These are phyloP conservation scores for Calocybe cyanea DNA, from an alignment of 768 basidiomycete species.

Conservation along the genomic window DNA sequence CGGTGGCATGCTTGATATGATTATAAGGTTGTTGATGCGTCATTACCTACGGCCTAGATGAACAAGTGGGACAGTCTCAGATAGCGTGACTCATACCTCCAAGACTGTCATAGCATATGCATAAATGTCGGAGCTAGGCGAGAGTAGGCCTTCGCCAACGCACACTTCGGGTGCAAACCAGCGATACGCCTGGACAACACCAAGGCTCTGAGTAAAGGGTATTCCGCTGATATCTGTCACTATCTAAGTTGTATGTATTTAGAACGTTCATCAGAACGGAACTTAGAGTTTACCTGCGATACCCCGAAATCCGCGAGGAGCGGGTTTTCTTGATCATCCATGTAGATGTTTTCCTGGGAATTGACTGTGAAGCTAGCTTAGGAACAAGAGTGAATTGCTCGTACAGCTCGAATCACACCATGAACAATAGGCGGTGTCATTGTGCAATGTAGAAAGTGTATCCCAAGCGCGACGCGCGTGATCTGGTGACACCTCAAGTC, in stretches of 20 bases:
- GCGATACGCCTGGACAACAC: conserved; percentile 40
- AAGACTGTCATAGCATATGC: conserved; percentile 56
- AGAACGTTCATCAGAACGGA: neutral
- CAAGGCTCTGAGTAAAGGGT: conserved; percentile 51
- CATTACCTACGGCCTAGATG: conserved; percentile 32
- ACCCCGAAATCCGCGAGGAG: conserved; percentile 57
- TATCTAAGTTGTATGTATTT: conserved; percentile 29
- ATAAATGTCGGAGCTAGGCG: conserved; percentile 48
- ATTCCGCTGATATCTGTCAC: conserved; percentile 55
- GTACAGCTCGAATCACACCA: conserved; percentile 50
- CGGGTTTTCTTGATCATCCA: conserved; percentile 40
- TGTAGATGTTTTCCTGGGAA: conserved; percentile 44
- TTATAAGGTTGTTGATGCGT: conserved; percentile 51
- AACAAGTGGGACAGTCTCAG: neutral
- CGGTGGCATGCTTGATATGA: conserved; percentile 47
- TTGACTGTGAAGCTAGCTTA: neutral
- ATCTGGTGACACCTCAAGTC: conserved; percentile 33
- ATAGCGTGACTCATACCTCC: conserved; percentile 34
- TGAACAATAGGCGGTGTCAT: conserved; percentile 51
- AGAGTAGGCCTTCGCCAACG: conserved; percentile 44
- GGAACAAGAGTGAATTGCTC: conserved; percentile 5
- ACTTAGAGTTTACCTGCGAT: conserved; percentile 34
- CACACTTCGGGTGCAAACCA: conserved; percentile 60
- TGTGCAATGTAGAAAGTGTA: conserved; percentile 42
- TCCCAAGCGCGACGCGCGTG: conserved; percentile 40